phyloP scores from a whole-genome alignment of 148 eudicot genomes.

The Chenopodium suecicum region DNA sequence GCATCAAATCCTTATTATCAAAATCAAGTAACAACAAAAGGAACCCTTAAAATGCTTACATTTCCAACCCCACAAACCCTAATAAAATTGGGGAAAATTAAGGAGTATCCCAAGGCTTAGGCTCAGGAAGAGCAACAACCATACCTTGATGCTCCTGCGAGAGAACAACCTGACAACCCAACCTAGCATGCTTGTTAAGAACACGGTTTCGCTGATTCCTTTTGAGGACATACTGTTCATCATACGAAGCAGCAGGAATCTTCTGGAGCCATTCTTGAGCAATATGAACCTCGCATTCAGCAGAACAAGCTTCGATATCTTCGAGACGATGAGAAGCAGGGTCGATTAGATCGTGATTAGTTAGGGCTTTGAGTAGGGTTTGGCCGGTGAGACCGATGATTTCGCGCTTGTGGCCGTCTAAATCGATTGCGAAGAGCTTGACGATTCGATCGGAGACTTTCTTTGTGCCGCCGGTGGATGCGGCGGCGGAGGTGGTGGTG shows the following conservation, averaged over 20 bases:
- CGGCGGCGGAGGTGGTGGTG: slow-evolving; percentile 27
- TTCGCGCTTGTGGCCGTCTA: slow-evolving; percentile 65
- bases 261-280: slow-evolving; percentile 93
- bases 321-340: slow-evolving; percentile 90
- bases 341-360: slow-evolving; percentile 72
- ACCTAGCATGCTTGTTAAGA: slow-evolving; percentile 76
- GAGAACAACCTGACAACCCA: slow-evolving; percentile 89
- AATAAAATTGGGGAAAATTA: slow-evolving; percentile 23
- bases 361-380: slow-evolving; percentile 67
- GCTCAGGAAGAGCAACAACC: slow-evolving; percentile 98
- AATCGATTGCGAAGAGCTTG: slow-evolving; percentile 73
- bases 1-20: slow-evolving; percentile 6
- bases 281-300: slow-evolving; percentile 97
- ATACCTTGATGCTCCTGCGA: slow-evolving; percentile 76
- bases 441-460: slow-evolving; percentile 93
- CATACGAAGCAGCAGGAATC: slow-evolving; percentile 65
- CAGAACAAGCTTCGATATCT: slow-evolving; percentile 94
- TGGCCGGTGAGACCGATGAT: slow-evolving; percentile 82
- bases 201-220: slow-evolving; percentile 57
- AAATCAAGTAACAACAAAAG: background rate
- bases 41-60: background rate
- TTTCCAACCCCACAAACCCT: slow-evolving; percentile 4
- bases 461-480: slow-evolving; percentile 36
- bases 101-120: slow-evolving; percentile 89
- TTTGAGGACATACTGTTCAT: slow-evolving; percentile 75